These are phyloP conservation scores for Meredithiella fracta DNA, from an alignment of 2,329 filamentous ascomycete species.

Conservation along the genomic window DNA sequence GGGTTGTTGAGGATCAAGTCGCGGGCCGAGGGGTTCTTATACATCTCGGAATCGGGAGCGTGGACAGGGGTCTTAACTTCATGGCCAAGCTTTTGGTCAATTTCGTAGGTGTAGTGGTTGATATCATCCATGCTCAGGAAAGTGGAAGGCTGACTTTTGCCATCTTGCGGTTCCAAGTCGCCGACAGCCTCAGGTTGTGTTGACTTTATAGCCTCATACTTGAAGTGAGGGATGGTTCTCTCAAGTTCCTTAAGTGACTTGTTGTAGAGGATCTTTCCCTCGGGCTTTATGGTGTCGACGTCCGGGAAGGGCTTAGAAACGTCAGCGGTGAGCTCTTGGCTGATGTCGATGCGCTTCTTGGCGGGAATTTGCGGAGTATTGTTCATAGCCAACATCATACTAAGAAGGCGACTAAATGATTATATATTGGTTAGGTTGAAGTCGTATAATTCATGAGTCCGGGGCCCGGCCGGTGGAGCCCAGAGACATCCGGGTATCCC, in stretches of 20 bases:
- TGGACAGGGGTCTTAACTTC: constrained; percentile 32
- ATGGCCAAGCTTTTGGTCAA: constrained; percentile 37
- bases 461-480: neutral
- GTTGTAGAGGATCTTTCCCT: constrained; percentile 27
- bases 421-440: constrained; percentile 24
- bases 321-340: constrained; percentile 29
- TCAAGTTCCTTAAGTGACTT: constrained; percentile 37
- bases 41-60: constrained; percentile 30
- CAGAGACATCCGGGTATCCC: neutral
- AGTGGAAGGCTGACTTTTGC: constrained; percentile 40
- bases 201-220: constrained; percentile 39
- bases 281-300: constrained; percentile 21
- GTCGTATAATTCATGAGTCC: neutral
- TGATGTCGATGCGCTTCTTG: constrained; percentile 58
- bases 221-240: constrained; percentile 34
- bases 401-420: constrained; percentile 82
- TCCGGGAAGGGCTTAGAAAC: constrained; percentile 21
- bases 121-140: constrained; percentile 56
- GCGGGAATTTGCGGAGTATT: constrained; percentile 61
- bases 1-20: constrained; percentile 46
- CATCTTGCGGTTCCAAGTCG: constrained; percentile 33
- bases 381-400: constrained; percentile 82
- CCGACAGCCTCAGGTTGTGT: constrained; percentile 42
- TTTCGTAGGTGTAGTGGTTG: constrained; percentile 53
- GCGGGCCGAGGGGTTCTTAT: constrained; percentile 25